A percentile compares a stretch with the other conserved stretches of the same genome.
These are phyloP conservation scores for Termitomyces sp. DNA, from an alignment of 768 basidiomycete genomes.

Conservation along the genomic window DNA sequence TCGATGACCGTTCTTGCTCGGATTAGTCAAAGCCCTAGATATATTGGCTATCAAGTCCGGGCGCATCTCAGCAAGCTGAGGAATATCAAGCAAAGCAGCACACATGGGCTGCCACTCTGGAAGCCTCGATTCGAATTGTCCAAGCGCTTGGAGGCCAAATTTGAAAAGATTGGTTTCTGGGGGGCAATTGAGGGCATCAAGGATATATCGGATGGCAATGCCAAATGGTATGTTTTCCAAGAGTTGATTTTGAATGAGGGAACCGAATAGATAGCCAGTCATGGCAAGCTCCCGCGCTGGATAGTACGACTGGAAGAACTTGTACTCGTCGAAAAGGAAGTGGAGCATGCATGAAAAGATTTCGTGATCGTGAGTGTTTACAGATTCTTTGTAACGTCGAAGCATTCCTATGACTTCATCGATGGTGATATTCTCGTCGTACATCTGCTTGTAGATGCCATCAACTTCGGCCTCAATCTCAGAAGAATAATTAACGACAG, in stretches of 20 bases:
- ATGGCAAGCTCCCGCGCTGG: conserved; percentile 91
- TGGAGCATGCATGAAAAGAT: conserved; percentile 99
- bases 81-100: conserved; percentile 81
- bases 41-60: conserved; percentile 75
- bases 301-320: conserved; percentile 96
- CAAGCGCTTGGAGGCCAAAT: conserved; percentile 89
- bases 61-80: conserved; percentile 78
- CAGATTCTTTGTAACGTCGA: conserved; percentile 78
- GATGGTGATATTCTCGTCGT: conserved; percentile 89
- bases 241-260: conserved; percentile 88
- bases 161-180: conserved; percentile 92
- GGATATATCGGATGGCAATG: conserved; percentile 94
- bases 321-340: conserved; percentile 99
- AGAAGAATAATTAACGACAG: conserved; percentile 79
- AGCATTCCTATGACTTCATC: conserved; percentile 91
- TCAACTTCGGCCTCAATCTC: conserved; percentile 95
- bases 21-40: conserved; percentile 61
- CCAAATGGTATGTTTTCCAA: conserved; percentile 93
- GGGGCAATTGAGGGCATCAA: conserved; percentile 88
- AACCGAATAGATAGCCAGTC: conserved; percentile 95
- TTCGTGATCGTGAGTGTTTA: conserved; percentile 84
- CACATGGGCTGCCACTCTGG: conserved; percentile 92
- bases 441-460: conserved; percentile 96
- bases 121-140: conserved; percentile 81
- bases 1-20: conserved; percentile 40